phyloP scores from a whole-genome alignment of 1,284 basidiomycete species.

The Trametes sp. region DNA sequence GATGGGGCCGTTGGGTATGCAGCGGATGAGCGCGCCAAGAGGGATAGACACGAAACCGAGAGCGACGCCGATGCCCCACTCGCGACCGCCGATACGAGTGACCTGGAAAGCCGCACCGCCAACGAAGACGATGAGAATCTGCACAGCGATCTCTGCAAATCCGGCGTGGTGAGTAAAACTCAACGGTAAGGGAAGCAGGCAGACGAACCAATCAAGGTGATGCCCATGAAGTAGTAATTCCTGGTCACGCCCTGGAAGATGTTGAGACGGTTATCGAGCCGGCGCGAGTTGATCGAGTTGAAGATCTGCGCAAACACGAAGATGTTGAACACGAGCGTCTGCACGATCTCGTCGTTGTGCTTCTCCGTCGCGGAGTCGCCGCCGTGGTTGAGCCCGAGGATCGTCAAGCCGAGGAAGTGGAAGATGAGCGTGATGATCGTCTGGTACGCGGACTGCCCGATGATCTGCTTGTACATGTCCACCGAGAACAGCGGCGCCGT shows the following conservation, averaged over 20 bases:
- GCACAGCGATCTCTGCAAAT: slow-evolving; percentile 79
- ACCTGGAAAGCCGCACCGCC: slow-evolving; percentile 95
- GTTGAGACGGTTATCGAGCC: slow-evolving; percentile 88
- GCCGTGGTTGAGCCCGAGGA: slow-evolving; percentile 68
- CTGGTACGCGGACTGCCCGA: slow-evolving; percentile 92
- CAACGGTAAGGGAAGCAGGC: slow-evolving; percentile 1
- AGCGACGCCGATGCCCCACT: slow-evolving; percentile 94
- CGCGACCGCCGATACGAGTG: slow-evolving; percentile 76
- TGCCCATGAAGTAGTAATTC: slow-evolving; percentile 90
- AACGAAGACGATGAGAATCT: slow-evolving; percentile 90
- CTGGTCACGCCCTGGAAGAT: slow-evolving; percentile 85
- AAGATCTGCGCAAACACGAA: slow-evolving; percentile 98
- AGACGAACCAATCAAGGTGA: slow-evolving; percentile 81
- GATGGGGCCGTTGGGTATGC: slow-evolving; percentile 84
- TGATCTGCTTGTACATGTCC: slow-evolving; percentile 95
- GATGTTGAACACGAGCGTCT: slow-evolving; percentile 94
- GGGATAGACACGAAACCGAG: slow-evolving; percentile 90
- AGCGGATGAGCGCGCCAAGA: slow-evolving; percentile 83
- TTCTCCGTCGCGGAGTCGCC: slow-evolving; percentile 42
- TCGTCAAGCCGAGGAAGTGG: slow-evolving; percentile 83
- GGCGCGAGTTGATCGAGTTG: slow-evolving; percentile 93
- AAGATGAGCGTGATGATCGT: slow-evolving; percentile 86
- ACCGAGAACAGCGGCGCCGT: slow-evolving; percentile 89
- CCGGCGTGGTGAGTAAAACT: slow-evolving; percentile 1
- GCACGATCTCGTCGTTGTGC: slow-evolving; percentile 63